These are phyloP conservation scores for Cynara cardunculus DNA, from an alignment of 129 eudicot species.

Conservation along the genomic window DNA sequence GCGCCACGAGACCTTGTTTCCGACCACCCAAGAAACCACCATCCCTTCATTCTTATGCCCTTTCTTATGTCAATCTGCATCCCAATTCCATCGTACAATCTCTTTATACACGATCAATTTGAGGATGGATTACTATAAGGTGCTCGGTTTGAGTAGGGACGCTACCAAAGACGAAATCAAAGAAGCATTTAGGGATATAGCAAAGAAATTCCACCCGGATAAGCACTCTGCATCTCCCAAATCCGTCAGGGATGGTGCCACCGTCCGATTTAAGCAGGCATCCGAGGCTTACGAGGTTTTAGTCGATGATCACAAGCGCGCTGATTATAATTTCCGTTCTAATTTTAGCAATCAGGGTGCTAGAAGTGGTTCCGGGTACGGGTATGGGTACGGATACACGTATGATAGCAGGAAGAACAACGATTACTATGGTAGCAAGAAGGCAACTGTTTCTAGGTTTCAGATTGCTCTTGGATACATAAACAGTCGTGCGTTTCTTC, in stretches of 20 bases:
- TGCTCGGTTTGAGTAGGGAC: constrained; percentile 42
- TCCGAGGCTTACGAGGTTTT: constrained; percentile 89
- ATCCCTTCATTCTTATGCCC: not conserved
- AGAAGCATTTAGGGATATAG: constrained; percentile 65
- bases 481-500: constrained; percentile 67
- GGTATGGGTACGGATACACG: constrained; percentile 39
- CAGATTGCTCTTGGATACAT: constrained; percentile 42
- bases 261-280: constrained; percentile 70
- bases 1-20: constrained; percentile 24
- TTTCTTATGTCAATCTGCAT: not conserved
- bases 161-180: constrained; percentile 88
- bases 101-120: not conserved
- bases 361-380: constrained; percentile 19
- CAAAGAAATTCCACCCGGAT: constrained; percentile 86
- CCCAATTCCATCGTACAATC: not conserved
- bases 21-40: constrained; percentile 17
- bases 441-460: constrained; percentile 27
- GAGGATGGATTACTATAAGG: constrained; percentile 57
- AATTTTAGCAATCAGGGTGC: not conserved
- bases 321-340: constrained; percentile 55
- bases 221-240: constrained; percentile 66
- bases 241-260: constrained; percentile 57
- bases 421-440: constrained; percentile 13
- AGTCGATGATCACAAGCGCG: constrained; percentile 77
- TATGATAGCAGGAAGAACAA: constrained; percentile 11